Percentiles rank a stretch among this genome's conserved stretches.
Evolutionary conservation across 768 basidiomycete genomes (phyloP).

Genomic region (Suillus decipiens): DNA sequence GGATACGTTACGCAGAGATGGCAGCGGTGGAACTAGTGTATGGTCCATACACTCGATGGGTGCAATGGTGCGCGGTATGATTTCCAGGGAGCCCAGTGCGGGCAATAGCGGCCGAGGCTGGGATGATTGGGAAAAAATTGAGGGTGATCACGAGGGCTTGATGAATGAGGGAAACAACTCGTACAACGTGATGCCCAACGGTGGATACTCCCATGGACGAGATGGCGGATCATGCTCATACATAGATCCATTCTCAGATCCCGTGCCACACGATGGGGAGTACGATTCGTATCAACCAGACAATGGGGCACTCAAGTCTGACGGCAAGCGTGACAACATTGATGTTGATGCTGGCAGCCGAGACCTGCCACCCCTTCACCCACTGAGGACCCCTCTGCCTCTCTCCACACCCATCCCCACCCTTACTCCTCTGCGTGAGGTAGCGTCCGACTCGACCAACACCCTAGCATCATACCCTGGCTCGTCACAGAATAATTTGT

Average conservation of each 20-base stretch:
- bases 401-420: slow-evolving; percentile 25
- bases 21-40: slow-evolving; percentile 43
- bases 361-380: slow-evolving; percentile 19
- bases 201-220: slow-evolving; percentile 13
- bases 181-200: slow-evolving; percentile 7
- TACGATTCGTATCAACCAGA: slow-evolving; percentile 18
- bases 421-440: slow-evolving; percentile 37
- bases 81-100: slow-evolving; percentile 31
- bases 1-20: slow-evolving; percentile 35
- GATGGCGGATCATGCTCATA: slow-evolving; percentile 37
- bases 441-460: slow-evolving; percentile 25
- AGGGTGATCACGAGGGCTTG: slow-evolving; percentile 20
- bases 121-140: slow-evolving; percentile 25
- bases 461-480: slow-evolving; percentile 28
- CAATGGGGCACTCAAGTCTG: slow-evolving; percentile 18
- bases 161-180: slow-evolving; percentile 21
- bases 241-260: slow-evolving; percentile 46
- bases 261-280: slow-evolving; percentile 19
- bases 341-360: slow-evolving; percentile 13
- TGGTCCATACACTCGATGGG: slow-evolving; percentile 54
- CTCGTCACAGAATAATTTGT: slow-evolving; percentile 26
- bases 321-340: slow-evolving; percentile 22
- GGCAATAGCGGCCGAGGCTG: slow-evolving; percentile 20
- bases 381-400: slow-evolving; percentile 16
- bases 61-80: slow-evolving; percentile 29